phyloP scores from a whole-genome alignment of 768 basidiomycete species.

The Hypsizygus marmoreus region DNA sequence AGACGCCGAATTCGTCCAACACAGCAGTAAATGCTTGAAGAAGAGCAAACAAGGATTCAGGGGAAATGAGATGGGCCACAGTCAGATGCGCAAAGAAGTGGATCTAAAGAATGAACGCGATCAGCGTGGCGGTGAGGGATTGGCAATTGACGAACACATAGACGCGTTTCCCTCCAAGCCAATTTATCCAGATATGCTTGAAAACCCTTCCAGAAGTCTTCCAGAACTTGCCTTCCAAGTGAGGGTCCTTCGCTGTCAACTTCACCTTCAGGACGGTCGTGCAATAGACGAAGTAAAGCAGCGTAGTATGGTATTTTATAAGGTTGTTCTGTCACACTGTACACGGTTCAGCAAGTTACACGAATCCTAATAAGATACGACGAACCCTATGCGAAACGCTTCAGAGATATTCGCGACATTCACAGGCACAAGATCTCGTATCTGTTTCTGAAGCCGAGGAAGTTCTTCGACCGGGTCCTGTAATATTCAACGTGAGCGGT shows the following conservation, averaged over 20 bases:
- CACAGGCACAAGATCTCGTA: conserved; percentile 59
- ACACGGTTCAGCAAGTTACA: neutral
- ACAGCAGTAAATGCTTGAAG: conserved; percentile 85
- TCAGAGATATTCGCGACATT: conserved; percentile 69
- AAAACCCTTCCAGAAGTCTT: conserved; percentile 92
- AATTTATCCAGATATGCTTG: conserved; percentile 86
- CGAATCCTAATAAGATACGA: conserved; percentile 7
- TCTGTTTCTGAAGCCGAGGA: conserved; percentile 62
- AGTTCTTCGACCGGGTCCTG: conserved; percentile 76
- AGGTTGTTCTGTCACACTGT: conserved; percentile 86
- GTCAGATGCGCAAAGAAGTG: conserved; percentile 92
- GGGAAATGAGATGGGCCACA: conserved; percentile 70
- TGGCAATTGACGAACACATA: conserved; percentile 71
- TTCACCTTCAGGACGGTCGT: conserved; percentile 44
- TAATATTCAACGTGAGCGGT: conserved; percentile 10
- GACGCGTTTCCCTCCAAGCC: conserved; percentile 87
- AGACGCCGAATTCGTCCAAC: conserved; percentile 87
- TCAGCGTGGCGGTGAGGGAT: neutral
- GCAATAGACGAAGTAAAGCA: conserved; percentile 70
- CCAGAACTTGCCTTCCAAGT: conserved; percentile 71
- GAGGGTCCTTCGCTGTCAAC: conserved; percentile 43
- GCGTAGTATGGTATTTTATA: conserved; percentile 93
- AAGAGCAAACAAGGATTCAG: conserved; percentile 77
- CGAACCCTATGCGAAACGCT: conserved; percentile 73
- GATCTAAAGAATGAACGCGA: conserved; percentile 51